Evolutionary conservation across 2,329 filamentous ascomycete species (phyloP).

Genomic region (Hyphodiscus sp.): DNA sequence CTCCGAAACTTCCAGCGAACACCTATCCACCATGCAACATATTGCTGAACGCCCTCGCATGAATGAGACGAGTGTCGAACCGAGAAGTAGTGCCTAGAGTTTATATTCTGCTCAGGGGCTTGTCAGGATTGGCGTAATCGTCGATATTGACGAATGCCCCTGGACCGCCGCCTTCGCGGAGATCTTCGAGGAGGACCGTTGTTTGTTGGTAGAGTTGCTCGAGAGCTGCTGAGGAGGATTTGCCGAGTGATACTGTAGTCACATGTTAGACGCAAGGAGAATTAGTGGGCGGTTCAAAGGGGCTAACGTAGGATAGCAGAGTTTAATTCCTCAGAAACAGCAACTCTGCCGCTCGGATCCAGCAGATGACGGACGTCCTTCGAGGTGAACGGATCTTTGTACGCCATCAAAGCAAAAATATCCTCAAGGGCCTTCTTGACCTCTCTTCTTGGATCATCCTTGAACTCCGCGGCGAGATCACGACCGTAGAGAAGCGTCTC

Average conservation of each 20-base stretch:
- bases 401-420: conserved; percentile 84
- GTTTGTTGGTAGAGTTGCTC: conserved; percentile 85
- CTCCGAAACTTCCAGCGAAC: conserved; percentile 50
- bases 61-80: not conserved
- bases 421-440: conserved; percentile 70
- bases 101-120: not conserved
- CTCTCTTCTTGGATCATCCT: conserved; percentile 61
- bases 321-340: conserved; percentile 89
- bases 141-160: conserved; percentile 75
- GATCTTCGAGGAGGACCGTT: conserved; percentile 74
- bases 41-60: conserved; percentile 10
- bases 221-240: conserved; percentile 78
- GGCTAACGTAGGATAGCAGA: conserved; percentile 69
- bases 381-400: conserved; percentile 71
- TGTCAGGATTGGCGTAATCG: conserved; percentile 34
- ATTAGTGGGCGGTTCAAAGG: not conserved
- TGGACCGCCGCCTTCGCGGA: conserved; percentile 71
- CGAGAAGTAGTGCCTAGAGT: not conserved
- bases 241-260: conserved; percentile 72
- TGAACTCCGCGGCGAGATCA: conserved; percentile 70
- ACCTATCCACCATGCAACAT: conserved; percentile 21
- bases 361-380: conserved; percentile 70
- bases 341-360: conserved; percentile 64
- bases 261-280: conserved; percentile 20
- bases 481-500: conserved; percentile 76